Evolutionary conservation across 495 filamentous ascomycete species (phyloP).

Genomic region (Aspergillus panamensis): DNA sequence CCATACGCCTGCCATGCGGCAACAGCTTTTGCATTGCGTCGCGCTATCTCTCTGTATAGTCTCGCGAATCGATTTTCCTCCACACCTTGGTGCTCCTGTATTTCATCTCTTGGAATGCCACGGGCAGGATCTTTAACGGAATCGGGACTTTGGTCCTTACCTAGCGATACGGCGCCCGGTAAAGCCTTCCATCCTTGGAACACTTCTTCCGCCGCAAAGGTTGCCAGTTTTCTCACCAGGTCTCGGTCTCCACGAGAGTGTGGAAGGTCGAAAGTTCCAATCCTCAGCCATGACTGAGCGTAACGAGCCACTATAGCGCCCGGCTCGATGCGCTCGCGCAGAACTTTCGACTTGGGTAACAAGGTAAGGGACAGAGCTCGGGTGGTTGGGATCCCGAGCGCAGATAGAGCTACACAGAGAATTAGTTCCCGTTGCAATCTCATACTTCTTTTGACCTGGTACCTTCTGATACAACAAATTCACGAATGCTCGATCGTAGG

Average conservation of each 20-base stretch:
- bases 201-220: slow-evolving; percentile 81
- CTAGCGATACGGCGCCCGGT: slow-evolving; percentile 48
- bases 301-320: slow-evolving; percentile 90
- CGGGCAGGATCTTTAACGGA: slow-evolving; percentile 40
- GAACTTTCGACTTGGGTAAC: slow-evolving; percentile 64
- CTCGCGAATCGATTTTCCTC: slow-evolving; percentile 83
- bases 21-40: slow-evolving; percentile 82
- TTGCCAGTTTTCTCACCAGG: slow-evolving; percentile 67
- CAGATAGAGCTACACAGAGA: slow-evolving; percentile 57
- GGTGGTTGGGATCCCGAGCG: slow-evolving; percentile 80
- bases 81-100: slow-evolving; percentile 59
- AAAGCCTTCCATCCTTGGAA: slow-evolving; percentile 79
- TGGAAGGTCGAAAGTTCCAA: slow-evolving; percentile 91
- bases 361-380: slow-evolving; percentile 79
- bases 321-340: slow-evolving; percentile 82
- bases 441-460: neutral
- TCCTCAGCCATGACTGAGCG: slow-evolving; percentile 85
- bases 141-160: slow-evolving; percentile 35
- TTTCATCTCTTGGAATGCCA: slow-evolving; percentile 50
- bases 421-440: neutral
- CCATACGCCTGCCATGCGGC: slow-evolving; percentile 96
- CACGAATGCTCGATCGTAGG: slow-evolving; percentile 82
- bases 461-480: slow-evolving; percentile 88
- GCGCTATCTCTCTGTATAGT: slow-evolving; percentile 82
- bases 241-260: slow-evolving; percentile 75